Evolutionary conservation across 2,329 filamentous ascomycete species (phyloP).

Genomic region (Trichoderma sp.): DNA sequence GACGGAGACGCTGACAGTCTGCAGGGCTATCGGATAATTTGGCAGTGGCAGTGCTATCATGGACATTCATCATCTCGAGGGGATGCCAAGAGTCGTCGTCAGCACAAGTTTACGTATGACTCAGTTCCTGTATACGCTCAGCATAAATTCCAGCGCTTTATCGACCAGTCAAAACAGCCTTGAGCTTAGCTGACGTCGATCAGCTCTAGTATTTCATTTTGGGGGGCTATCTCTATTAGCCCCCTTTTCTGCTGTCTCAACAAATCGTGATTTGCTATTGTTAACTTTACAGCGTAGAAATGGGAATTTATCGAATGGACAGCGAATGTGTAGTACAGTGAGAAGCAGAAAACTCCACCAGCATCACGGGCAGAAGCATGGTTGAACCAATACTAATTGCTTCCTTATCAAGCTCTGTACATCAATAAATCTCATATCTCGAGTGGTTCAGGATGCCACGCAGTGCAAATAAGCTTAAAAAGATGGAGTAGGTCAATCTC

Average conservation of each 20-base stretch:
- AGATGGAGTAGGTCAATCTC: background rate
- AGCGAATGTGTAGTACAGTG: background rate
- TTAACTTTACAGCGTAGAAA: background rate
- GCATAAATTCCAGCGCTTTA: background rate
- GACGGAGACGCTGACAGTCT: background rate
- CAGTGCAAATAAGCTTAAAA: constrained; percentile 11
- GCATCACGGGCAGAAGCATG: too few relatives aligned
- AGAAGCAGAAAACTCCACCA: background rate
- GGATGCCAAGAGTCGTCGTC: background rate
- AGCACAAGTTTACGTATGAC: background rate
- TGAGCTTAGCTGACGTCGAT: background rate
- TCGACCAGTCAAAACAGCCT: background rate
- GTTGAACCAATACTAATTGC: background rate
- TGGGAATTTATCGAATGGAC: background rate
- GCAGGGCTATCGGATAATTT: background rate
- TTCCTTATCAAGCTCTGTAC: background rate
- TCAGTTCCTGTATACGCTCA: background rate
- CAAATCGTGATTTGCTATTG: background rate
- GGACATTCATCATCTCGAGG: background rate
- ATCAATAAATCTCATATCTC: background rate
- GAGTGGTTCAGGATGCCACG: background rate
- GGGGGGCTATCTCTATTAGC: background rate
- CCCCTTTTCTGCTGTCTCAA: background rate
- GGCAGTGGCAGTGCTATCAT: background rate
- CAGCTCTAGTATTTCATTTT: background rate